phyloP scores from a whole-genome alignment of 2,329 filamentous ascomycete species.

The Aspergillus sp. region DNA sequence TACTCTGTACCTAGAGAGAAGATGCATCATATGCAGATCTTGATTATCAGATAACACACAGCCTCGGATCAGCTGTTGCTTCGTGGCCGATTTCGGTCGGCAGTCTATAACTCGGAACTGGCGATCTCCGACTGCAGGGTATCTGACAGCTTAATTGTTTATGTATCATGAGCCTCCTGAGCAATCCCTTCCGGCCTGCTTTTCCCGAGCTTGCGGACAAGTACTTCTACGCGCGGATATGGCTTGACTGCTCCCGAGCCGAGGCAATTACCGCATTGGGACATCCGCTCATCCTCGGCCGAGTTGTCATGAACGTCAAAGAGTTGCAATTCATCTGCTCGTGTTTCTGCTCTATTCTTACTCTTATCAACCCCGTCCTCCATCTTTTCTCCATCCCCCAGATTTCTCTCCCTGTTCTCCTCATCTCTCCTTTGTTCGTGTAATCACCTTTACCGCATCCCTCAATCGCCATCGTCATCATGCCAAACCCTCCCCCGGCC shows the following conservation, averaged over 20 bases:
- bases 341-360: slow-evolving; percentile 7
- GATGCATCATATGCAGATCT: neutral
- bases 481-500: slow-evolving; percentile 44
- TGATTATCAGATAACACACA: slow-evolving; percentile 1
- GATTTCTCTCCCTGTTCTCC: neutral
- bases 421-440: neutral
- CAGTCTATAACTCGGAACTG: neutral
- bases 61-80: neutral
- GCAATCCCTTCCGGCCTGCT: too few relatives aligned
- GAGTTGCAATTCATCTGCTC: slow-evolving; percentile 1
- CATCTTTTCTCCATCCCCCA: slow-evolving; percentile 1
- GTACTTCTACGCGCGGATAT: too few relatives aligned
- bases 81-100: neutral
- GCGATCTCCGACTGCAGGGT: neutral
- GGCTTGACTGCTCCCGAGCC: slow-evolving; percentile 6
- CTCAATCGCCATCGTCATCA: slow-evolving; percentile 8
- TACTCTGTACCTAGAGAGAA: neutral
- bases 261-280: slow-evolving; percentile 19
- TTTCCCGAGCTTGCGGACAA: too few relatives aligned
- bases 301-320: slow-evolving; percentile 4
- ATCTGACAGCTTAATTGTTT: too few relatives aligned
- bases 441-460: neutral
- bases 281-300: slow-evolving; percentile 16
- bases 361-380: neutral
- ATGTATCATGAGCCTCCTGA: too few relatives aligned